Conservation (phyloP, 768 basidiomycete species). For the Rhizopogon sp. region DNA sequence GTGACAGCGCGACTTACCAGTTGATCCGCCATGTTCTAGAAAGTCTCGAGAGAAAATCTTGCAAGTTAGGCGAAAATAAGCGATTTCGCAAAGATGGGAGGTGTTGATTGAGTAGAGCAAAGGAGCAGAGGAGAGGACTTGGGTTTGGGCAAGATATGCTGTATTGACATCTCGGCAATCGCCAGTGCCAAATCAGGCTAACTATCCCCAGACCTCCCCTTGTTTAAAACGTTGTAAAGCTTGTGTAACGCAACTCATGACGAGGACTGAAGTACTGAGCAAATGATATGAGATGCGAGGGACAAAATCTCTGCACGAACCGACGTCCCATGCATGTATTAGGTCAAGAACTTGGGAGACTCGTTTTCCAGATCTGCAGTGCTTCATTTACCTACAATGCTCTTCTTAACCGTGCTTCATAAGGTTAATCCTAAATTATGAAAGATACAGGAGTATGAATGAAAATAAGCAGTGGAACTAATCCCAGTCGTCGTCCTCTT, state of each 20-base stretch:
- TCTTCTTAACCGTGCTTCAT: not conserved
- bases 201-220: not conserved
- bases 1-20: constrained; percentile 35
- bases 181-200: constrained; percentile 22
- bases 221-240: no score
- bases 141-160: constrained; percentile 1
- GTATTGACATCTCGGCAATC: constrained; percentile 28
- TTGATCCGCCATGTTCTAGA: constrained; percentile 50
- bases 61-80: not conserved
- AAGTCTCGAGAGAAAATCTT: not conserved
- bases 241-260: no score
- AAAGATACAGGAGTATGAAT: not conserved
- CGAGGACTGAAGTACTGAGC: no score
- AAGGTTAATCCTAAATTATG: constrained; percentile 9
- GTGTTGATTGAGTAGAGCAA: constrained; percentile 5
- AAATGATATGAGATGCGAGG: no score
- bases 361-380: not conserved
- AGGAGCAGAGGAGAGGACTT: not conserved
- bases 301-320: no score
- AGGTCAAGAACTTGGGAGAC: not conserved
- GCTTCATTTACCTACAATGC: not conserved
- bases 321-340: not conserved
- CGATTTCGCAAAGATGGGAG: constrained; percentile 3
- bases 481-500: constrained; percentile 67
- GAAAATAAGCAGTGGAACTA: constrained; percentile 10